Evolutionary conservation across 371 early-diverging fungal genomes (phyloP), one percentile per base, ranked within the genome.

Genomic region (Funneliformis caledonium): DNA sequence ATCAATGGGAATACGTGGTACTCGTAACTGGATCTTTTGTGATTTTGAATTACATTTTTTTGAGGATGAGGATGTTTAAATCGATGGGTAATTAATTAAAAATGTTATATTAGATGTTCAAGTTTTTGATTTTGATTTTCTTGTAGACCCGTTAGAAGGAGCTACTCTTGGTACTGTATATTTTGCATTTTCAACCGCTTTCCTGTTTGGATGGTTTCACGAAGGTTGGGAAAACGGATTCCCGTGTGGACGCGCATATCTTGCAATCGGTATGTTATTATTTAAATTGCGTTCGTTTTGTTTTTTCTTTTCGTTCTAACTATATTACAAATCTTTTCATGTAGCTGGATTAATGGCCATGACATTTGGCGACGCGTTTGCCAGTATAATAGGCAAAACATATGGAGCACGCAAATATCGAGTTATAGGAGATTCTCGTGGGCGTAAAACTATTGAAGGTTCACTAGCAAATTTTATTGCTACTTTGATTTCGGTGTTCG

Each of bases 291-390:
- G 11, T 67, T 14, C 42, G 6, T 9, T 43, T 47, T 14, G 9
- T 19, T 50, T 31, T 26, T 45, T 6, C 22, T 26, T 45, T 31
- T 31, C 26, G 26, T 67, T 67, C 67, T 37, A 3, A 11, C 8
- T 65, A 19, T 37, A 72, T 7, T n/a, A 9, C 7, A 8, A 67
- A 42, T 16, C 33, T 19, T 22, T 56, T 61, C 22, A 4, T 45
- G 9, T 47, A 76, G 77, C 77, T 64, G 77, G 77, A 8, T 43
- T 76, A 1, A 45, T 76, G 62, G 77, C 77, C 1, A 76, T 76
- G 77, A 76, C 77, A 62, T 76, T 19, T 64, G 77, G 77, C 11
- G 77, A 76, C 26, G 77, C 77, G 6, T 62, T 64, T 42, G 77
- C 77, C 9, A 52, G 50, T 60, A 64, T 76, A 14, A 76, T 76